Base-by-base conservation (phyloP, 1,139 yeast species). In the Petasospora fabianii region DNA sequence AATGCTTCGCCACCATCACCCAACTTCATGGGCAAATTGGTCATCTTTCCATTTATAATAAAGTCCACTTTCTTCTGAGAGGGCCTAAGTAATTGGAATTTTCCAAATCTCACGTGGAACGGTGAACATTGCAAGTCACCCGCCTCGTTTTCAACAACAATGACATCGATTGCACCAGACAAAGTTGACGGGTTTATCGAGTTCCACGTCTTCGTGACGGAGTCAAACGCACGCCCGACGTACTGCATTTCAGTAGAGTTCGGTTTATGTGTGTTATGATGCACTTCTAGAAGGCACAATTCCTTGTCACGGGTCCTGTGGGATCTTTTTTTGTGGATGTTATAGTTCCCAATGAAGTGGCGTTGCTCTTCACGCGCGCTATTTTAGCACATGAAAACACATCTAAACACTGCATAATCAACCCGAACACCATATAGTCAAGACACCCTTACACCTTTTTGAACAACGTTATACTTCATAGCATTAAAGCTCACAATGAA, bases 1-100 rank as follows among this genome's bases (percentile, higher is more conserved):
- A 88, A 90, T 0, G 97, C 98, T 61, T 92, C 99, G 19, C 99
- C 99, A 3, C 95, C 96, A 46, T 92, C 98, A 11, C 97, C 96
- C 36, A 92, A 66, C 62, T 92, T 92, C 98, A 92, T 92, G 11
- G 96, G 96, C 41, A 90, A 68, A 52, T 86, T 83, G 0, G 95
- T 84, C 41, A 80, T 73, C 46, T 74, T 74, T 27, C 84, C 97
- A 64, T 92, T 92, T 30, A 94, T 95, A 30, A 77, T 74, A 46
- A 92, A 79, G 46, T 85, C 95, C 36, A 92, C 95, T 60, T 87
- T 90, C 68, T 90, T 92, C 59, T 92, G 97, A 29, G 95, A 85
- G n/a, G 99, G 99, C 55, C 95, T 78, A 48, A 92, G 69, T 50
- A 92, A 72, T 54, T 90, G 95, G 61, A 92, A 86, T 66, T 86